phyloP scores from a whole-genome alignment of 1,139 yeast species.

The Yamadazyma diddensiae region DNA sequence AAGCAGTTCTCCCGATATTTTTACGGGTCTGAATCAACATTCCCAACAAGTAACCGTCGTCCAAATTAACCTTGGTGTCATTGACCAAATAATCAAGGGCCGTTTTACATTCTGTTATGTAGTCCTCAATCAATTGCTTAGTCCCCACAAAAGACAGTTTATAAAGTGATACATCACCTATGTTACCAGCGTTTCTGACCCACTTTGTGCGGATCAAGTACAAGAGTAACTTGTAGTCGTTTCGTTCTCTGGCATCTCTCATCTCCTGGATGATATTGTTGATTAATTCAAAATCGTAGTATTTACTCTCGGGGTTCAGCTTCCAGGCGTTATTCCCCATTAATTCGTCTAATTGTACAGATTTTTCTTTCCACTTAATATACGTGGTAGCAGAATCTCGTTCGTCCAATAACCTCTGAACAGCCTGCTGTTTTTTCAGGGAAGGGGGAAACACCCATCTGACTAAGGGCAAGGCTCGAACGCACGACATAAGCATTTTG shows the following conservation, averaged over 20 bases:
- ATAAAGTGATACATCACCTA: slow-evolving; percentile 79
- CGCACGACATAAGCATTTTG: slow-evolving; percentile 11
- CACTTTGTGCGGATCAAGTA: slow-evolving; percentile 81
- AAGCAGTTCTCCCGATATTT: slow-evolving; percentile 90
- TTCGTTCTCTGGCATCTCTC: slow-evolving; percentile 52
- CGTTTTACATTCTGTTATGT: slow-evolving; percentile 69
- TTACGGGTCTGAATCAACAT: slow-evolving; percentile 85
- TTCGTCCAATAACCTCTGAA: slow-evolving; percentile 37
- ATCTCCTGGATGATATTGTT: slow-evolving; percentile 54
- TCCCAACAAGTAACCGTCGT: slow-evolving; percentile 67
- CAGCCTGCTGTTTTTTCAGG: slow-evolving; percentile 26
- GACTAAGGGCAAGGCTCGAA: slow-evolving; percentile 25
- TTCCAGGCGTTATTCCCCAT: slow-evolving; percentile 75
- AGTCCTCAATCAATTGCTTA: slow-evolving; percentile 76
- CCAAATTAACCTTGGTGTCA: slow-evolving; percentile 47
- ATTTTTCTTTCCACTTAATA: slow-evolving; percentile 65
- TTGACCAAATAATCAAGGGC: slow-evolving; percentile 53
- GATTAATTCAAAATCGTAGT: slow-evolving; percentile 72
- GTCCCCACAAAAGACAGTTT: slow-evolving; percentile 84
- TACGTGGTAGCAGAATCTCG: slow-evolving; percentile 65
- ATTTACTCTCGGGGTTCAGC: slow-evolving; percentile 50
- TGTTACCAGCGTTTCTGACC: slow-evolving; percentile 82
- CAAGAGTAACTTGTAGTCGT: slow-evolving; percentile 60
- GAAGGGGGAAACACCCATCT: slow-evolving; percentile 24
- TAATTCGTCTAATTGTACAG: slow-evolving; percentile 61